Conservation (phyloP, 345 rosid species). For the Mallotus nudiflorus region DNA sequence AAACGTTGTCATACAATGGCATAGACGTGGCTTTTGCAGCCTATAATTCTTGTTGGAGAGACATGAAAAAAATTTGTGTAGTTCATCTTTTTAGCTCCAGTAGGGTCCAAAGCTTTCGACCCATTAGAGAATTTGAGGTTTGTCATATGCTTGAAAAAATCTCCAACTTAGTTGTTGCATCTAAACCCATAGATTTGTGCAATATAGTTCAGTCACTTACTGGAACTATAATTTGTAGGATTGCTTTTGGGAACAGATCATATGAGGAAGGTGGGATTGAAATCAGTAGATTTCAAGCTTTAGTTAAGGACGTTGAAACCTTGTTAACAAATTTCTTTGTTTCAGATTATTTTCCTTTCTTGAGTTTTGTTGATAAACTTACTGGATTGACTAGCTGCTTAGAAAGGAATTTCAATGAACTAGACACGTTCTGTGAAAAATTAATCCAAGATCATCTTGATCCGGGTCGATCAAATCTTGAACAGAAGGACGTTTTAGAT, state of each 20-base stretch:
- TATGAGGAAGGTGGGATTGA: conserved; percentile 28
- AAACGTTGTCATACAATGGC: conserved; percentile 45
- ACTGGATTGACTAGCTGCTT: conserved; percentile 33
- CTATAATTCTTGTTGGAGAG: conserved; percentile 43
- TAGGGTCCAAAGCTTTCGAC: conserved; percentile 31
- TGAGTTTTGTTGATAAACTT: conserved; percentile 39
- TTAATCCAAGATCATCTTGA: conserved; percentile 19
- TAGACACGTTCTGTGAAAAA: conserved; percentile 10
- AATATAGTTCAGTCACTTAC: no score
- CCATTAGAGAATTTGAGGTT: conserved; percentile 16
- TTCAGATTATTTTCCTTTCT: conserved; percentile 41
- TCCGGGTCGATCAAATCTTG: background rate
- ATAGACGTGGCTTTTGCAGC: conserved; percentile 50
- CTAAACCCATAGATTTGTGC: conserved; percentile 19
- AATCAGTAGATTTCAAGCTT: conserved; percentile 33
- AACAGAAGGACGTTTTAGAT: conserved; percentile 40
- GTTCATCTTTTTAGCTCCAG: conserved; percentile 40
- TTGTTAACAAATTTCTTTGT: conserved; percentile 36
- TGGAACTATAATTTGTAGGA: no score
- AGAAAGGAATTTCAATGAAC: conserved; percentile 11
- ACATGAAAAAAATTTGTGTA: conserved; percentile 37
- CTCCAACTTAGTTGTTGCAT: conserved; percentile 20
- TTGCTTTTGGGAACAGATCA: no score
- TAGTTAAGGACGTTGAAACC: conserved; percentile 36
- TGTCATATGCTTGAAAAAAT: conserved; percentile 30